These are phyloP conservation scores for Mortierella sp. DNA, from an alignment of 371 early-diverging fungal genomes.

Conservation along the genomic window DNA sequence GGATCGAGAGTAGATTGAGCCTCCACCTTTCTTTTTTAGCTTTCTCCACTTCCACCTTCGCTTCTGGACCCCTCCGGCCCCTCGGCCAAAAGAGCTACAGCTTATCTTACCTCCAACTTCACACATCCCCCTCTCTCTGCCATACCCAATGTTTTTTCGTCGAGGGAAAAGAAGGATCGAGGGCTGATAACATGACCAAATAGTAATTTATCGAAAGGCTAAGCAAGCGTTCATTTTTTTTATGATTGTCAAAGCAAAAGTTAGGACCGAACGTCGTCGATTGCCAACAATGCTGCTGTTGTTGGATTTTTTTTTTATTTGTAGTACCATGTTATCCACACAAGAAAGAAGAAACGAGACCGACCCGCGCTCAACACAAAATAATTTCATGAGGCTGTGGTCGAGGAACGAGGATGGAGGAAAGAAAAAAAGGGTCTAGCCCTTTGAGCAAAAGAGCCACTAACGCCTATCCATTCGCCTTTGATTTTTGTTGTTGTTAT, in stretches of 20 bases:
- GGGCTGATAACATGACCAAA: not conserved
- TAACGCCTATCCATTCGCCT: not conserved
- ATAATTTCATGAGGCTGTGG: not conserved
- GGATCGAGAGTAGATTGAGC: not conserved
- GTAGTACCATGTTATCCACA: too few relatives aligned
- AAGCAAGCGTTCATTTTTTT: too few relatives aligned
- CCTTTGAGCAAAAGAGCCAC: not conserved
- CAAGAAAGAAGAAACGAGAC: too few relatives aligned
- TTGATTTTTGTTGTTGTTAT: not conserved
- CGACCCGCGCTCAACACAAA: too few relatives aligned
- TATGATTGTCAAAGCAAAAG: too few relatives aligned
- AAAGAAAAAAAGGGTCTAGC: not conserved
- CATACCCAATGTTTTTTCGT: not conserved
- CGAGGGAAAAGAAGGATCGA: not conserved
- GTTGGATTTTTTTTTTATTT: too few relatives aligned
- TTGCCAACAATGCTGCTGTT: too few relatives aligned
- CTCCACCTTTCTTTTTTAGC: not conserved
- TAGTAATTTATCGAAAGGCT: not conserved
- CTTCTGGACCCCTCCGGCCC: not conserved
- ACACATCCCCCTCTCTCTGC: not conserved
- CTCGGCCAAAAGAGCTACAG: not conserved
- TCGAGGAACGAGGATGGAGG: too few relatives aligned
- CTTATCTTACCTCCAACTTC: slow-evolving; percentile 1
- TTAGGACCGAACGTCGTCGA: too few relatives aligned
- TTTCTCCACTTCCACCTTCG: not conserved